These are phyloP conservation scores for Dactylis glomerata DNA, from an alignment of 176 grass and related monocot species.

Conservation along the genomic window DNA sequence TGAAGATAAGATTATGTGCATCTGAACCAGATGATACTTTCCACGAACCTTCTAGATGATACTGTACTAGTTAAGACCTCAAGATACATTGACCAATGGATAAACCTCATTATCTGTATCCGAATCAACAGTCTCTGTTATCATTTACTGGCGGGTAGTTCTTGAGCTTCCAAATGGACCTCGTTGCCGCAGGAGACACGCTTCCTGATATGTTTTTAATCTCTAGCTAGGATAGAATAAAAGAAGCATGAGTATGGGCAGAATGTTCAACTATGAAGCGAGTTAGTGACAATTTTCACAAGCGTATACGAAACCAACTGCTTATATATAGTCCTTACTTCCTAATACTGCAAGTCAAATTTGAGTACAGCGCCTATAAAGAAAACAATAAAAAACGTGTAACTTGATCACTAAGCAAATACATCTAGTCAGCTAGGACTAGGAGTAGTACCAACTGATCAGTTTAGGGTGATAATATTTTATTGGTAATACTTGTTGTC, in stretches of 20 bases:
- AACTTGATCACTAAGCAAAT: neutral
- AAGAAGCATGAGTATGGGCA: neutral
- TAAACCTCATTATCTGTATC: conserved; percentile 15
- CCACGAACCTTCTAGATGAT: neutral
- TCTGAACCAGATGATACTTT: conserved; percentile 6
- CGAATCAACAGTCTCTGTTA: neutral
- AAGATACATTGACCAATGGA: neutral
- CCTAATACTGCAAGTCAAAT: neutral
- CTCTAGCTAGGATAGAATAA: neutral
- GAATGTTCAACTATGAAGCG: neutral
- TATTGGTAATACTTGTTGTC: neutral
- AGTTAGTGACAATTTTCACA: neutral
- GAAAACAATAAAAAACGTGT: neutral
- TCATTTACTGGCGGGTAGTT: neutral
- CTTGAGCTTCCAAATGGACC: neutral
- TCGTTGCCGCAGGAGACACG: neutral
- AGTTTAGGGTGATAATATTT: neutral
- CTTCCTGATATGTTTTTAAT: neutral
- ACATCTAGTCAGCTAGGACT: neutral
- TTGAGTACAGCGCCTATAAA: neutral
- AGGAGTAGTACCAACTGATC: neutral
- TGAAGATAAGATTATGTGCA: neutral
- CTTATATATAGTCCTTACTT: neutral
- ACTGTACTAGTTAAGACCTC: too few relatives aligned
- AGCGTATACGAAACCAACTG: neutral